Percentiles rank a stretch among this genome's conserved stretches.
Evolutionary conservation across 352 stramenopile genomes (phyloP).

Genomic region (Phytophthora meadii): DNA sequence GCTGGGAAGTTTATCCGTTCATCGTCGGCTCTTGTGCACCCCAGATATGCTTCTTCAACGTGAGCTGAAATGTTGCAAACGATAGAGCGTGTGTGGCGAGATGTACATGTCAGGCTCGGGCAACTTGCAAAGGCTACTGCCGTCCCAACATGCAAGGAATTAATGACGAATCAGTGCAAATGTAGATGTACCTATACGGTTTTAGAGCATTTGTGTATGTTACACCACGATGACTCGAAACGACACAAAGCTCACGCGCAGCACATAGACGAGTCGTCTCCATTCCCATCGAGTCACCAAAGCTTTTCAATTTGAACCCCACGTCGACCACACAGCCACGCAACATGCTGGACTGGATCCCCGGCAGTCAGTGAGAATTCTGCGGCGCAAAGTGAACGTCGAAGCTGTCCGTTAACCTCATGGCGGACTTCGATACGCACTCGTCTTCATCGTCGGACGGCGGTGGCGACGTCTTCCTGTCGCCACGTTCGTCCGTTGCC

Average conservation of each 20-base stretch:
- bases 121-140: background rate
- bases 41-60: background rate
- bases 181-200: too few relatives aligned
- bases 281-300: conserved; percentile 4
- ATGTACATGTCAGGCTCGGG: background rate
- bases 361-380: conserved; percentile 28
- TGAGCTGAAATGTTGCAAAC: background rate
- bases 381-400: conserved; percentile 21
- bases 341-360: background rate
- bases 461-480: conserved; percentile 39
- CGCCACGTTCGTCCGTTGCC: conserved; percentile 34
- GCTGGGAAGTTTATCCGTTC: background rate
- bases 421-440: conserved; percentile 42
- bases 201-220: too few relatives aligned
- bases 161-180: too few relatives aligned
- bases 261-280: background rate
- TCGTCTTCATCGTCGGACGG: conserved; percentile 42
- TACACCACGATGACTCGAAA: background rate
- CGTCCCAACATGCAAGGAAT: too few relatives aligned
- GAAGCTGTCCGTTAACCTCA: conserved; percentile 3
- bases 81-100: background rate
- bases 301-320: conserved; percentile 22
- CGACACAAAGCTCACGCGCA: conserved; percentile 23
- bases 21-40: background rate
- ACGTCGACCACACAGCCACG: conserved; percentile 28